phyloP scores from a whole-genome alignment of 164 flowering plant species.

The Magnolia changhungtana region DNA sequence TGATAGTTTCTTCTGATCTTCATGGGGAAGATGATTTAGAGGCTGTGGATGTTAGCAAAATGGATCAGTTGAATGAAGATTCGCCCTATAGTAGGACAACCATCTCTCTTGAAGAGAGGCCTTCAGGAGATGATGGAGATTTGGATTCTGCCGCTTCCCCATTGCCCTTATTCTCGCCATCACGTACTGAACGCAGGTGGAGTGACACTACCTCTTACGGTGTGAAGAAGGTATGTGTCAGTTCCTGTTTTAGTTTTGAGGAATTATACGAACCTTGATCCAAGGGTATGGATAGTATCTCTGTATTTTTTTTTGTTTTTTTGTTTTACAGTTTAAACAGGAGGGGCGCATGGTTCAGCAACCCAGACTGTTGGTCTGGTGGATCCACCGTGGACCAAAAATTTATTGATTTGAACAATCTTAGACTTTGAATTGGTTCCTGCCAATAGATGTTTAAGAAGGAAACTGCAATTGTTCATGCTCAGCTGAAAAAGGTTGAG shows the following conservation, averaged over 20 bases:
- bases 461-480: too few species aligned
- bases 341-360: background rate
- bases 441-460: too few species aligned
- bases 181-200: constrained; percentile 54
- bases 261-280: background rate
- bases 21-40: constrained; percentile 26
- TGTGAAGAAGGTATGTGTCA: constrained; percentile 58
- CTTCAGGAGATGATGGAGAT: constrained; percentile 33
- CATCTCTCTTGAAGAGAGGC: constrained; percentile 33
- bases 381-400: too few species aligned
- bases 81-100: constrained; percentile 54
- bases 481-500: too few species aligned
- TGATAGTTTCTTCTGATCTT: constrained; percentile 9
- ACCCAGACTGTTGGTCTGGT: too few species aligned
- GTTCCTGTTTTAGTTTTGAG: background rate
- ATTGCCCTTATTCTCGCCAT: constrained; percentile 30
- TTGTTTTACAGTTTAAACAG: background rate
- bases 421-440: too few species aligned
- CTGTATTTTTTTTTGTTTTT: too few species aligned
- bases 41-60: constrained; percentile 1
- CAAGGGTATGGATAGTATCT: background rate
- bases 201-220: constrained; percentile 59
- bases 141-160: constrained; percentile 27
- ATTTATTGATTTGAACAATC: too few species aligned
- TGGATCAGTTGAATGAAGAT: constrained; percentile 46